Percentiles rank a stretch among this genome's conserved stretches.
Conservation (phyloP, 768 basidiomycete genomes). For the Pleurotus eryngii region DNA sequence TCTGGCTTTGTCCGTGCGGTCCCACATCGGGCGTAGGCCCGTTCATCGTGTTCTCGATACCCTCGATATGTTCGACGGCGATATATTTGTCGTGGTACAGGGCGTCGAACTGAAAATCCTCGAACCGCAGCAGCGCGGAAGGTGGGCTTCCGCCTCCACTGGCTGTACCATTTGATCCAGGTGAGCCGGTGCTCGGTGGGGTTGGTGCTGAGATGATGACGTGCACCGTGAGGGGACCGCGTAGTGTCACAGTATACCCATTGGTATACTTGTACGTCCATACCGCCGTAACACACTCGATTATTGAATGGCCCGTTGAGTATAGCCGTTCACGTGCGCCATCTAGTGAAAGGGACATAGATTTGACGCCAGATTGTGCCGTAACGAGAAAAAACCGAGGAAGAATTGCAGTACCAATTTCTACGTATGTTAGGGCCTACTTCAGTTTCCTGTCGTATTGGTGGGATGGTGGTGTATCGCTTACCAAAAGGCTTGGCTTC, state of each 20-base stretch:
- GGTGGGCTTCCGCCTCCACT: background rate
- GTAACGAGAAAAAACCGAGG: slow-evolving; percentile 86
- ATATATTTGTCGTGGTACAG: slow-evolving; percentile 72
- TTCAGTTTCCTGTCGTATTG: background rate
- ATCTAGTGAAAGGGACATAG: slow-evolving; percentile 77
- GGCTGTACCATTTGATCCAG: background rate
- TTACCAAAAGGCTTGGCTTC: slow-evolving; percentile 85
- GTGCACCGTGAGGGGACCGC: slow-evolving; percentile 71
- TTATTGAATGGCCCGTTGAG: slow-evolving; percentile 43
- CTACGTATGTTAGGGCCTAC: slow-evolving; percentile 32
- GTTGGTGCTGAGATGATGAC: slow-evolving; percentile 39
- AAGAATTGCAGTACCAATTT: slow-evolving; percentile 76
- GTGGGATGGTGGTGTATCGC: slow-evolving; percentile 21
- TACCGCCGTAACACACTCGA: slow-evolving; percentile 70
- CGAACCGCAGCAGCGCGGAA: slow-evolving; percentile 54
- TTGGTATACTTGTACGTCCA: slow-evolving; percentile 84
- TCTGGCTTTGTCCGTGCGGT: slow-evolving; percentile 33
- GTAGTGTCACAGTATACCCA: slow-evolving; percentile 75
- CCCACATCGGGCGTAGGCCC: slow-evolving; percentile 31
- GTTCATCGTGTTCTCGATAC: slow-evolving; percentile 39
- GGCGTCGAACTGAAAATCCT: slow-evolving; percentile 72
- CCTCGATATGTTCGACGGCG: slow-evolving; percentile 58
- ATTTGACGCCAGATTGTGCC: slow-evolving; percentile 79
- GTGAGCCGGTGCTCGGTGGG: slow-evolving; percentile 15
- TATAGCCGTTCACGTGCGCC: slow-evolving; percentile 66